Conservation (phyloP, 805 yeast genomes). For the Candida sithepensis region DNA sequence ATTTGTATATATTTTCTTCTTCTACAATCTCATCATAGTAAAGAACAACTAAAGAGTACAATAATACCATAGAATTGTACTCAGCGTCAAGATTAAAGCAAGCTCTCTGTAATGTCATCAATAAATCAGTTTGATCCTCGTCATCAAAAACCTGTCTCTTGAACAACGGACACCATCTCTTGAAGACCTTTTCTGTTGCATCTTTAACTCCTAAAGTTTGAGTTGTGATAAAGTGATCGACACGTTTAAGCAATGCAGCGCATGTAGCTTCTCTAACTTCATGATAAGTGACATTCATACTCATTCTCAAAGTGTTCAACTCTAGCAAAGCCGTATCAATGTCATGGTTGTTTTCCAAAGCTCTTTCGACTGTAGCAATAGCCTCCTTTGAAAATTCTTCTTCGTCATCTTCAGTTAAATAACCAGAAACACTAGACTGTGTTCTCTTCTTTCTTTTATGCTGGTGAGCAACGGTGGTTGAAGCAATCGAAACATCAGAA, state of each 20-base stretch:
- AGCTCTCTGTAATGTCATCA: conserved; percentile 47
- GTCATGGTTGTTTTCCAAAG: conserved; percentile 89
- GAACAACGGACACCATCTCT: conserved; percentile 78
- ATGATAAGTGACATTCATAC: conserved; percentile 92
- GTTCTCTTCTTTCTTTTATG: conserved; percentile 37
- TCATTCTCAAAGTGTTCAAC: conserved; percentile 92
- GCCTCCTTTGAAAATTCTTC: conserved; percentile 89
- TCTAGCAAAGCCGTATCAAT: conserved; percentile 90
- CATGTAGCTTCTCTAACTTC: conserved; percentile 85
- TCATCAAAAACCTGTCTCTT: conserved; percentile 80
- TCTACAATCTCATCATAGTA: conserved; percentile 81
- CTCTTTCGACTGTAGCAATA: conserved; percentile 87
- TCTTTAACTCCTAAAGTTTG: conserved; percentile 72
- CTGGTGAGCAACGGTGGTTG: conserved; percentile 34
- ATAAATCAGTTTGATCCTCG: conserved; percentile 74
- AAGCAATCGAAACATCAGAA: conserved; percentile 53
- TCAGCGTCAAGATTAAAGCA: conserved; percentile 40
- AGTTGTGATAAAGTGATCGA: conserved; percentile 71
- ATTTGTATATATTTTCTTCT: conserved; percentile 71
- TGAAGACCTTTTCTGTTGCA: conserved; percentile 73
- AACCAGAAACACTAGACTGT: conserved; percentile 32
- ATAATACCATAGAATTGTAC: conserved; percentile 48
- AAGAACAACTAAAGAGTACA: conserved; percentile 51
- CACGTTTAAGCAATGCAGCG: conserved; percentile 64
- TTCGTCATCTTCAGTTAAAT: conserved; percentile 38